Percentiles rank a stretch among this genome's conserved stretches.
phyloP scores from a whole-genome alignment of 768 basidiomycete species.

The Macrolepiota dolichaula region DNA sequence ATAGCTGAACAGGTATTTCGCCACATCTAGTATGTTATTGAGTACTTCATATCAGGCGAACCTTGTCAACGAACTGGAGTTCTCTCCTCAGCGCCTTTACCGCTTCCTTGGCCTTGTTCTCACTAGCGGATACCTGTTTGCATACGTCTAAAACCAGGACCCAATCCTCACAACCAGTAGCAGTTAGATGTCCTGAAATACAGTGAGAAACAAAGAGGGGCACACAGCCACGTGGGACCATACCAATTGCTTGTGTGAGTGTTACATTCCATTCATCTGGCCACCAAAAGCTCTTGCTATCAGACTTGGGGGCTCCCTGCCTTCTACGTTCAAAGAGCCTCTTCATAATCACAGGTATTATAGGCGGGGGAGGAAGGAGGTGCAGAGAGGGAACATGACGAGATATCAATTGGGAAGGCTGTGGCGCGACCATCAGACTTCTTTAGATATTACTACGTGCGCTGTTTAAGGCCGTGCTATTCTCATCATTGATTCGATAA shows the following conservation, averaged over 20 bases:
- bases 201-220: not conserved
- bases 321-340: conserved; percentile 57
- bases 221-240: conserved; percentile 10
- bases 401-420: no score
- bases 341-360: conserved; percentile 39
- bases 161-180: conserved; percentile 82
- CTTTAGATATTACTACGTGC: no score
- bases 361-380: no score
- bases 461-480: no score
- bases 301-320: conserved; percentile 26
- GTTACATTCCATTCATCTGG: no score
- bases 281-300: conserved; percentile 51
- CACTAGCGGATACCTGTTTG: conserved; percentile 72
- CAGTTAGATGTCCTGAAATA: conserved; percentile 64
- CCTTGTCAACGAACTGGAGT: conserved; percentile 58
- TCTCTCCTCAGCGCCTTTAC: conserved; percentile 78
- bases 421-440: no score
- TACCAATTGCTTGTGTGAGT: conserved; percentile 78
- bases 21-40: conserved; percentile 49
- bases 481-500: no score
- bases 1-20: conserved; percentile 70
- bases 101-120: conserved; percentile 79
- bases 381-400: no score
- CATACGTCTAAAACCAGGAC: conserved; percentile 80
- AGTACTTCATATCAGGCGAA: conserved; percentile 1